phyloP scores from a whole-genome alignment of 306 rosid species.

The Vicia villosa region DNA sequence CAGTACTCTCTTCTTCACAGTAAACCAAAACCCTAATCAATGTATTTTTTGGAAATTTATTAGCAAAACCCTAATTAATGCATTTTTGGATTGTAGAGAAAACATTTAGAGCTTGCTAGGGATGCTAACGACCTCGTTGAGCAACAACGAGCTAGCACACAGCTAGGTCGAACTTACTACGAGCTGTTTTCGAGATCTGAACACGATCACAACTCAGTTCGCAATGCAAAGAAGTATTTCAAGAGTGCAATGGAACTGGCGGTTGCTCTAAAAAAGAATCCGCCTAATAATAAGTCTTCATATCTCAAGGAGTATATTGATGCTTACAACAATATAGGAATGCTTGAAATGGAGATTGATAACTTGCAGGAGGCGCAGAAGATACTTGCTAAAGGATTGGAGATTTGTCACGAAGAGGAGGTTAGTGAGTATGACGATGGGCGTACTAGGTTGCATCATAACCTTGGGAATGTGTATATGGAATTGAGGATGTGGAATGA shows the following conservation, averaged over 20 bases:
- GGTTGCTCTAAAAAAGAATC: constrained; percentile 57
- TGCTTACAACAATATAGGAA: constrained; percentile 81
- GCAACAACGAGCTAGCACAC: constrained; percentile 89
- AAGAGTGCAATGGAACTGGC: constrained; percentile 77
- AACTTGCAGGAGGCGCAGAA: constrained; percentile 70
- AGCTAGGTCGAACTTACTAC: constrained; percentile 86
- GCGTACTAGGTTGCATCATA: constrained; percentile 89
- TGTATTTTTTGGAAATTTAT: background rate
- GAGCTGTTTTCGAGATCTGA: constrained; percentile 60
- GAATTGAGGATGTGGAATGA: constrained; percentile 77
- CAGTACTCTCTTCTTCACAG: background rate
- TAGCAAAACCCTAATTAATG: constrained; percentile 2
- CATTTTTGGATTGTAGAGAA: constrained; percentile 53
- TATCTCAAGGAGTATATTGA: constrained; percentile 77
- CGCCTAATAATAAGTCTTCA: constrained; percentile 48
- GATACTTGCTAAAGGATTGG: constrained; percentile 53
- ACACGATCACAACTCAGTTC: constrained; percentile 59
- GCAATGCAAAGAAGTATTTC: constrained; percentile 81
- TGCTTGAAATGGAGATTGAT: constrained; percentile 88
- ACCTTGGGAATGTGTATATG: constrained; percentile 78
- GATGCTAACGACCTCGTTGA: constrained; percentile 69
- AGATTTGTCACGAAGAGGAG: constrained; percentile 86
- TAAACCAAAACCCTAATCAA: constrained; percentile 1
- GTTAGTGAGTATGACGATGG: constrained; percentile 60
- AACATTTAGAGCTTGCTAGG: constrained; percentile 77